Conservation (phyloP, 208 protist species). For the Leishmania braziliensis region DNA sequence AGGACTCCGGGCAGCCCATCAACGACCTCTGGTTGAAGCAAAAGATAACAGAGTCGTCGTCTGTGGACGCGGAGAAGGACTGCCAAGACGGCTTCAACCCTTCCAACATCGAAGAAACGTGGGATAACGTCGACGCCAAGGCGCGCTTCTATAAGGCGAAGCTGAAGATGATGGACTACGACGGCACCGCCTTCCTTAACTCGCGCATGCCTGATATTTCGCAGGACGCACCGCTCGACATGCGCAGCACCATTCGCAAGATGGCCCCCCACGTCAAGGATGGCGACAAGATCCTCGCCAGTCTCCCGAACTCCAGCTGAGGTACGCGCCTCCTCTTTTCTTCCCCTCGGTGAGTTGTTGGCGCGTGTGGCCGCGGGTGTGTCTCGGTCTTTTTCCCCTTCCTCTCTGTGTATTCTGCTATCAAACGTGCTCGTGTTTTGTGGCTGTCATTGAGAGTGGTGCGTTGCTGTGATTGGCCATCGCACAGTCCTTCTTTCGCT, state of each 20-base stretch:
- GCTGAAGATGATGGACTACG: slow-evolving; percentile 88
- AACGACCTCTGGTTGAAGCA: slow-evolving; percentile 84
- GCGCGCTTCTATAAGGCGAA: slow-evolving; percentile 89
- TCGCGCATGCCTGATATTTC: slow-evolving; percentile 74
- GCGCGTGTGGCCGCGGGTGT: neutral
- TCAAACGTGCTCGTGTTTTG: neutral
- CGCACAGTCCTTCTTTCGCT: neutral
- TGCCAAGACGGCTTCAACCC: slow-evolving; percentile 72
- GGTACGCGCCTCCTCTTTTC: neutral
- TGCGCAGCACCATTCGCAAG: slow-evolving; percentile 75
- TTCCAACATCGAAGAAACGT: slow-evolving; percentile 75
- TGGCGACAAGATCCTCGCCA: slow-evolving; percentile 81
- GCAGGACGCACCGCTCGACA: slow-evolving; percentile 81
- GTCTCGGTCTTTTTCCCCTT: neutral
- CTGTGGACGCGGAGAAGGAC: slow-evolving; percentile 49
- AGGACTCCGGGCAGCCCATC: slow-evolving; percentile 71
- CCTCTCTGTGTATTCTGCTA: neutral
- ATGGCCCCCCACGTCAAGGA: slow-evolving; percentile 86
- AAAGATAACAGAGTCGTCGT: slow-evolving; percentile 46
- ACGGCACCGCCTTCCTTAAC: slow-evolving; percentile 69
- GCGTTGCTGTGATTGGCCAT: neutral
- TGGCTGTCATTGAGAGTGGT: neutral
- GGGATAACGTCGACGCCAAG: slow-evolving; percentile 81
- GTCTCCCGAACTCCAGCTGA: slow-evolving; percentile 35
- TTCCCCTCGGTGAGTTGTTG: neutral